Evolutionary conservation across 176 grass and related monocot species (phyloP).

Genomic region (Dendrocalamus sinicus): DNA sequence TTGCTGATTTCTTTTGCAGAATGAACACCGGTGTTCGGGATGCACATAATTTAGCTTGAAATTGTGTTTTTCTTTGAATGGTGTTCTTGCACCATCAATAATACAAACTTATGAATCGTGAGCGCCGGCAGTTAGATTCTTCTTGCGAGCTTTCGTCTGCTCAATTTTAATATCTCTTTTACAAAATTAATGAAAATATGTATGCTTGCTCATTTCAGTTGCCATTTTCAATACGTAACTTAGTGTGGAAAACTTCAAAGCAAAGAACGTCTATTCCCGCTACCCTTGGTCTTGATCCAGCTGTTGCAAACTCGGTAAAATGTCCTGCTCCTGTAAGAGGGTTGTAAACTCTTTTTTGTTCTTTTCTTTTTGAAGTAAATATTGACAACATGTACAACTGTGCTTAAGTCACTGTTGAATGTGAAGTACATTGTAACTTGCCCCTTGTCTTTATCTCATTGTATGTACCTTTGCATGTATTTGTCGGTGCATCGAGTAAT

Average conservation of each 20-base stretch:
- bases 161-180: constrained; percentile 14
- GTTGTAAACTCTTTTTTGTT: constrained; percentile 23
- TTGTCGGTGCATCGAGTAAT: constrained; percentile 78
- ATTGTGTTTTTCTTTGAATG: constrained; percentile 61
- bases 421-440: background rate
- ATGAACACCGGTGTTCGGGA: constrained; percentile 99
- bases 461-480: constrained; percentile 30
- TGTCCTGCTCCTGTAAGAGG: background rate
- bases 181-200: constrained; percentile 28
- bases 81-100: constrained; percentile 68
- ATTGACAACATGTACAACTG: constrained; percentile 2
- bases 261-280: constrained; percentile 93
- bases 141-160: constrained; percentile 31
- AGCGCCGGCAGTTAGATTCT: constrained; percentile 73
- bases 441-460: background rate
- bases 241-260: constrained; percentile 89
- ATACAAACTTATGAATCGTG: constrained; percentile 83
- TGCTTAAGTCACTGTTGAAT: constrained; percentile 22
- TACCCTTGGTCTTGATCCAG: constrained; percentile 88
- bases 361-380: constrained; percentile 7
- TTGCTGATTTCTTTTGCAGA: constrained; percentile 54
- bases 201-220: constrained; percentile 64
- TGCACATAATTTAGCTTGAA: constrained; percentile 97
- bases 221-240: constrained; percentile 87
- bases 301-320: constrained; percentile 88